phyloP scores from a whole-genome alignment of 257 asterid species.

The Nicotiana paniculata region DNA sequence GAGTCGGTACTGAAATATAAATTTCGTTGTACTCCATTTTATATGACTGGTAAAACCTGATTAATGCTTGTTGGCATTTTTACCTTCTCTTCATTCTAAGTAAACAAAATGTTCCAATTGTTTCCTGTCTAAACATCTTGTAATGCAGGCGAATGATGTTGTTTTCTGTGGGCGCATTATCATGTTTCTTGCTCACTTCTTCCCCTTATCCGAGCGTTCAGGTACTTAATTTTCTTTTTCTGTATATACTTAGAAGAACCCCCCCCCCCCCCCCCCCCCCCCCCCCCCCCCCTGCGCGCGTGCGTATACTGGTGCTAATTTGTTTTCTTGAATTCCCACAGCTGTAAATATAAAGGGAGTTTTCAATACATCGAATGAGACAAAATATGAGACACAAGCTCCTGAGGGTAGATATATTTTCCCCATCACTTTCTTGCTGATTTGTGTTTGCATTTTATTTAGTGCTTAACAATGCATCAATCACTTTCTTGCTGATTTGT shows the following conservation, averaged over 20 bases:
- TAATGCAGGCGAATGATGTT: slow-evolving; percentile 91
- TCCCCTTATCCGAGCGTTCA: slow-evolving; percentile 96
- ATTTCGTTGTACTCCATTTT: neutral
- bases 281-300: too few species aligned
- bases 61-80: neutral
- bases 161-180: slow-evolving; percentile 97
- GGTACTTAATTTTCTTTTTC: slow-evolving; percentile 35
- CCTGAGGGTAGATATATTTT: slow-evolving; percentile 54
- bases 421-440: neutral
- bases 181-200: slow-evolving; percentile 98
- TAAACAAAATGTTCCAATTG: neutral
- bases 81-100: neutral
- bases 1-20: neutral
- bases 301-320: slow-evolving; percentile 12
- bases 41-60: neutral
- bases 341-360: slow-evolving; percentile 98
- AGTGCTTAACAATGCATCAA: neutral
- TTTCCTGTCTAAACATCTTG: slow-evolving; percentile 1
- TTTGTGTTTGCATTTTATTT: neutral
- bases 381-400: slow-evolving; percentile 86
- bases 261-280: too few species aligned
- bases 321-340: slow-evolving; percentile 28
- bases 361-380: slow-evolving; percentile 93
- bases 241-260: neutral
- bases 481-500: neutral